phyloP scores from a whole-genome alignment of 2,329 filamentous ascomycete genomes.

The Sporothrix globosa region DNA sequence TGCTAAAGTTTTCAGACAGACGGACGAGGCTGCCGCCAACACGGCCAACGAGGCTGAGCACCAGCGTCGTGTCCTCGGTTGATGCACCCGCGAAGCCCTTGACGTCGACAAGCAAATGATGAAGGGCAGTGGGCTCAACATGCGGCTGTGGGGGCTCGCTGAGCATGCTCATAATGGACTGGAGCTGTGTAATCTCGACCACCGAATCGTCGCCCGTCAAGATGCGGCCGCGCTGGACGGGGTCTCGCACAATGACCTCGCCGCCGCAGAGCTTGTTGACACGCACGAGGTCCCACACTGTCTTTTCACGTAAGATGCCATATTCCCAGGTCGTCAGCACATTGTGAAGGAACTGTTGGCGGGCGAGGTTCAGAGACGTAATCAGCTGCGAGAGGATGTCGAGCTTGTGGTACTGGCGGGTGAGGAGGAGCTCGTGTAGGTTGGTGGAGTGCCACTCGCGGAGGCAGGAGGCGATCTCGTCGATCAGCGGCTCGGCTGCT shows the following conservation, averaged over 20 bases:
- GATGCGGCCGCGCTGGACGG: conserved; percentile 77
- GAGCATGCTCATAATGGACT: conserved; percentile 94
- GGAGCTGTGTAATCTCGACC: conserved; percentile 84
- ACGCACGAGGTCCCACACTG: conserved; percentile 91
- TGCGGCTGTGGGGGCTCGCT: conserved; percentile 74
- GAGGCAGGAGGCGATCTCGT: conserved; percentile 95
- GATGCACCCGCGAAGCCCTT: conserved; percentile 78
- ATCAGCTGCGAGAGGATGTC: conserved; percentile 82
- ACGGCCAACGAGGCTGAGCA: conserved; percentile 77
- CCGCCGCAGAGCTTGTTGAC: conserved; percentile 94
- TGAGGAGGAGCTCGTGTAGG: conserved; percentile 85
- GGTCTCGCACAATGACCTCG: conserved; percentile 93
- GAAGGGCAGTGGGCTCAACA: conserved; percentile 70
- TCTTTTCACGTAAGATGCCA: conserved; percentile 77
- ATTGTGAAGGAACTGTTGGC: conserved; percentile 90
- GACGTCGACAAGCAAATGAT: conserved; percentile 82
- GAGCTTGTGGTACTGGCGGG: conserved; percentile 76
- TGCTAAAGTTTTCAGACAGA: conserved; percentile 80
- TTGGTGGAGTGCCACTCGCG: conserved; percentile 99
- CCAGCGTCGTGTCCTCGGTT: conserved; percentile 73
- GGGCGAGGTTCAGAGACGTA: conserved; percentile 77
- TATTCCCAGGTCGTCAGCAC: conserved; percentile 88
- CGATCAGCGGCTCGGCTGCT: conserved; percentile 83
- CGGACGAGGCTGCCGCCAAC: conserved; percentile 64
- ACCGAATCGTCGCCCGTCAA: conserved; percentile 92